Percentiles rank a stretch among this genome's conserved stretches.
Conservation (phyloP, 371 early-diverging fungal species). For the Blastocladiella emersonii region DNA sequence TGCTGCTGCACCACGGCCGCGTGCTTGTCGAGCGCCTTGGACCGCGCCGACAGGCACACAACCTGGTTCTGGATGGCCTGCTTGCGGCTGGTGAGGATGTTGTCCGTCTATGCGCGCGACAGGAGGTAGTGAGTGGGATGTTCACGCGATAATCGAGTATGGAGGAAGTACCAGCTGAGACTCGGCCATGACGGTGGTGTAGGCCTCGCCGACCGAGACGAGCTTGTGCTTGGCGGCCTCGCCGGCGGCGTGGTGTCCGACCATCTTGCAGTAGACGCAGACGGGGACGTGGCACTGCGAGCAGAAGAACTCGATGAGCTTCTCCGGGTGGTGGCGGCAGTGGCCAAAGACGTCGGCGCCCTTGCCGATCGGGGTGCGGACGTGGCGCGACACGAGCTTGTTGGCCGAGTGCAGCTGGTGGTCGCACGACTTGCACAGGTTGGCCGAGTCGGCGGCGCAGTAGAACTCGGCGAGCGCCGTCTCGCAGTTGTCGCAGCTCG, state of each 20-base stretch:
- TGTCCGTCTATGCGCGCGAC: conserved; percentile 1
- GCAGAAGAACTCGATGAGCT: conserved; percentile 39
- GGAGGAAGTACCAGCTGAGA: conserved; percentile 18
- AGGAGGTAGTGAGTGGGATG: neutral
- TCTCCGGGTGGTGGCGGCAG: conserved; percentile 37
- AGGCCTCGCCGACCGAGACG: conserved; percentile 34
- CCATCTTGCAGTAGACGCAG: conserved; percentile 43
- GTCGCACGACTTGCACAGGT: conserved; percentile 39
- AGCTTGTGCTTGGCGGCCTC: conserved; percentile 36
- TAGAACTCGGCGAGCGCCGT: conserved; percentile 27
- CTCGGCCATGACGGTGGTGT: conserved; percentile 28
- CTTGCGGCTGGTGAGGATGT: conserved; percentile 21
- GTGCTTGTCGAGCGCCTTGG: conserved; percentile 31
- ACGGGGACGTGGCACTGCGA: conserved; percentile 41
- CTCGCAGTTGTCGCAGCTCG: conserved; percentile 42
- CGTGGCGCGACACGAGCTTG: conserved; percentile 29
- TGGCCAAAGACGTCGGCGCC: conserved; percentile 33
- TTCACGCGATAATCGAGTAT: neutral
- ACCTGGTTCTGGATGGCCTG: conserved; percentile 29
- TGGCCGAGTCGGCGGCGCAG: conserved; percentile 35
- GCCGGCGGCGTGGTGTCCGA: conserved; percentile 37
- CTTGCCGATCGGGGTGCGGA: conserved; percentile 33
- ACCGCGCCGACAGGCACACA: conserved; percentile 21
- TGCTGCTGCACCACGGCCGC: conserved; percentile 18
- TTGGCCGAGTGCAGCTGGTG: conserved; percentile 21